Conservation (phyloP, 2,329 filamentous ascomycete genomes). For the Pseudocercospora cruenta region DNA sequence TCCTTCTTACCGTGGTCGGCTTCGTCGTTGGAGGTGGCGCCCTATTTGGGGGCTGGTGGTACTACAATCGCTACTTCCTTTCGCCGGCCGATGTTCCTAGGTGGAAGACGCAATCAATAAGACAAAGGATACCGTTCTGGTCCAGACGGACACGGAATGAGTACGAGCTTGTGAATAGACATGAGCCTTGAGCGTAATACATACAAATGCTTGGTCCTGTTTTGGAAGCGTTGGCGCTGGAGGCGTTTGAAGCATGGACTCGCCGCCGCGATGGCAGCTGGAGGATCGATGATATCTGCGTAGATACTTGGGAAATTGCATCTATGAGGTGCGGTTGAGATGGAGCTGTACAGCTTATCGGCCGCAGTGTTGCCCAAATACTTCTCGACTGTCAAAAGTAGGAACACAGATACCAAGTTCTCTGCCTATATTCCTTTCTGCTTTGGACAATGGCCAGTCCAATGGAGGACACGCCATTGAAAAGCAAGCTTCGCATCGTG, state of each 20-base stretch:
- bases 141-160: conserved; percentile 32
- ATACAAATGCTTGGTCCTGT: conserved; percentile 10
- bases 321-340: neutral
- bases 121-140: conserved; percentile 36
- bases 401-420: neutral
- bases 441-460: neutral
- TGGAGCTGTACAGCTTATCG: neutral
- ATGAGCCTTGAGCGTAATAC: conserved; percentile 30
- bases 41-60: conserved; percentile 54
- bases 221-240: conserved; percentile 24
- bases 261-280: neutral
- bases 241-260: neutral
- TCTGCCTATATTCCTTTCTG: neutral
- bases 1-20: conserved; percentile 57
- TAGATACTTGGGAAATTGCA: neutral
- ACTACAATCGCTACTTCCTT: conserved; percentile 51
- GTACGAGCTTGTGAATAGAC: conserved; percentile 38
- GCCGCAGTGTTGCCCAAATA: neutral
- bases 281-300: neutral
- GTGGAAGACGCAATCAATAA: conserved; percentile 32
- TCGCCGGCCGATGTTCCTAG: conserved; percentile 26
- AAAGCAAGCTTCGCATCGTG: no score
- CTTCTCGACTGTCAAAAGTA: neutral
- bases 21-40: conserved; percentile 54
- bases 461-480: no score